phyloP scores from a whole-genome alignment of 2,329 filamentous ascomycete species.

The Cyclaneusma minus region DNA sequence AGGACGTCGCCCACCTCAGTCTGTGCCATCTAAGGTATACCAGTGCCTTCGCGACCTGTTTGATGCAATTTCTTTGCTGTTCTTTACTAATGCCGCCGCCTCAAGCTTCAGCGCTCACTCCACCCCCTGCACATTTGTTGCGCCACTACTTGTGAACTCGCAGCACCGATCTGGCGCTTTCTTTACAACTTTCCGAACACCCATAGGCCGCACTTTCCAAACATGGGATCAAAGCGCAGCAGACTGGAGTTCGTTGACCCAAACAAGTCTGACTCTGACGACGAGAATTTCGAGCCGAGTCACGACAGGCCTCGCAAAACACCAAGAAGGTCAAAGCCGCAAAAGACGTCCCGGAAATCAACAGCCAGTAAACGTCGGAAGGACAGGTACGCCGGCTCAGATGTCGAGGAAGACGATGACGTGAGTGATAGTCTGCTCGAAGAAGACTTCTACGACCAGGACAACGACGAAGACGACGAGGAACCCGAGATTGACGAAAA shows the following conservation, averaged over 20 bases:
- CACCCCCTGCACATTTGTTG: too few species aligned
- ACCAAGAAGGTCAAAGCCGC: constrained; percentile 22
- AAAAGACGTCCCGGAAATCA: constrained; percentile 14
- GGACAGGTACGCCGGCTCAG: constrained; percentile 38
- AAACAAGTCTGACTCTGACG: constrained; percentile 49
- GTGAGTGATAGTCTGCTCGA: constrained; percentile 31
- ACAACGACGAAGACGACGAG: constrained; percentile 23
- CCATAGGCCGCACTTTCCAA: too few species aligned
- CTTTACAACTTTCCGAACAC: too few species aligned
- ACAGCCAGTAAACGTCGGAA: constrained; percentile 21
- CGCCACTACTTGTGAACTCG: too few species aligned
- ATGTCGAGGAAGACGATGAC: constrained; percentile 46
- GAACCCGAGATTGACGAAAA: constrained; percentile 27
- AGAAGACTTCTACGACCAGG: constrained; percentile 29
- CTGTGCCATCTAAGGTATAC: too few species aligned
- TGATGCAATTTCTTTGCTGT: too few species aligned
- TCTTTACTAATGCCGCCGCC: too few species aligned
- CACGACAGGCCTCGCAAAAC: constrained; percentile 30
- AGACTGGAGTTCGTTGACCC: constrained; percentile 50
- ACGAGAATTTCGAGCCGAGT: constrained; percentile 47
- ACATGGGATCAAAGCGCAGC: too few species aligned
- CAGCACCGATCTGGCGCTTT: too few species aligned
- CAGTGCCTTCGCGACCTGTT: too few species aligned
- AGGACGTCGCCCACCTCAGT: too few species aligned
- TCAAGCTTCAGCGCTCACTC: too few species aligned